These are phyloP conservation scores for Scheffersomyces illinoinensis DNA, from an alignment of 1,139 yeast genomes.

Conservation along the genomic window DNA sequence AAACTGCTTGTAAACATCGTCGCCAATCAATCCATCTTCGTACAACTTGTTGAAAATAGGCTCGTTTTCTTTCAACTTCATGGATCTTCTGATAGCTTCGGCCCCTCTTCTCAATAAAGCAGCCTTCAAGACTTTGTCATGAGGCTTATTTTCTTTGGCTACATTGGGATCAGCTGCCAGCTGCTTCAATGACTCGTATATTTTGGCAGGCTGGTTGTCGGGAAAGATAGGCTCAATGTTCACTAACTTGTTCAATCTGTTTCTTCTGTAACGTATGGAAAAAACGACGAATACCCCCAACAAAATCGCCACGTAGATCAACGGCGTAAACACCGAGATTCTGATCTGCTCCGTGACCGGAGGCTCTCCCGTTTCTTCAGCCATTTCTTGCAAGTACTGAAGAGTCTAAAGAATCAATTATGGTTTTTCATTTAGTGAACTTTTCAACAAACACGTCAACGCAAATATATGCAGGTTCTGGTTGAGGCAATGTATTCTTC, in stretches of 20 bases:
- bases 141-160: conserved; percentile 54
- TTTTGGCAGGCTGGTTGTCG: conserved; percentile 63
- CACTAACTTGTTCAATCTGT: conserved; percentile 54
- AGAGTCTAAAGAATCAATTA: background rate
- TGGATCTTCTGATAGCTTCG: conserved; percentile 67
- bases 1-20: conserved; percentile 79
- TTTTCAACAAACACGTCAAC: conserved; percentile 5
- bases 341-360: conserved; percentile 30
- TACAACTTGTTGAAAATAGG: conserved; percentile 69
- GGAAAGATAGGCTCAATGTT: conserved; percentile 69
- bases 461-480: background rate
- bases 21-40: conserved; percentile 89
- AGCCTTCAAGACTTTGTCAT: conserved; percentile 81
- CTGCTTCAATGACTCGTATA: conserved; percentile 60
- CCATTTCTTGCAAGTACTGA: conserved; percentile 16
- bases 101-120: conserved; percentile 77
- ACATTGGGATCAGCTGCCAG: conserved; percentile 41
- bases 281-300: conserved; percentile 73
- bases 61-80: conserved; percentile 72
- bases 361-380: conserved; percentile 25
- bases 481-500: too few relatives aligned
- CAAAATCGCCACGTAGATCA: conserved; percentile 73
- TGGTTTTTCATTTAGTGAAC: background rate
- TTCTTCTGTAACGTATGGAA: conserved; percentile 67
- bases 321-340: conserved; percentile 83